A percentile compares a stretch with the other conserved stretches of the same genome.
Conservation (phyloP, 2,329 filamentous ascomycete species). For the Trichoderma atroviride region DNA sequence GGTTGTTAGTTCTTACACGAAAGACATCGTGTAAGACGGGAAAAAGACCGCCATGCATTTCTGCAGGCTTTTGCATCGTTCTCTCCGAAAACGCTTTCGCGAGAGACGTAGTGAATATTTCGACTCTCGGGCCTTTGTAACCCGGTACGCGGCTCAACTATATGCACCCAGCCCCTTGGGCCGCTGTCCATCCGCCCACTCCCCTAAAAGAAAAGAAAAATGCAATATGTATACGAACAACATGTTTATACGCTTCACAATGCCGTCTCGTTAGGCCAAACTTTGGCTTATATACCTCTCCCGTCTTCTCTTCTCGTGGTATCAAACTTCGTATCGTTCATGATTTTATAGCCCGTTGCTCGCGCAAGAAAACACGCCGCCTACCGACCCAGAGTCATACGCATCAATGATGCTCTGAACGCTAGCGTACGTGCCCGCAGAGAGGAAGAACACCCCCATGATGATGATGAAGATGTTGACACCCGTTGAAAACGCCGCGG, state of each 20-base stretch:
- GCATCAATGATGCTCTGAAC: conserved; percentile 75
- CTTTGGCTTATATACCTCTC: background rate
- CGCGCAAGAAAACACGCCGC: conserved; percentile 73
- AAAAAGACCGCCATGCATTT: conserved; percentile 11
- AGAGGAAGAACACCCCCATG: conserved; percentile 79
- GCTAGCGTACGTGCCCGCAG: conserved; percentile 77
- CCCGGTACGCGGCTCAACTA: background rate
- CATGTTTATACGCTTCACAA: background rate
- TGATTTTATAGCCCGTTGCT: conserved; percentile 61
- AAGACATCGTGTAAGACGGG: background rate
- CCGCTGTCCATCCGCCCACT: background rate
- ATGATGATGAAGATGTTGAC: conserved; percentile 74
- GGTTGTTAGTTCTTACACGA: background rate
- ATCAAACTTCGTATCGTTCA: background rate
- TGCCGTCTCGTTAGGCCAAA: background rate
- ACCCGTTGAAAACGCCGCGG: conserved; percentile 56
- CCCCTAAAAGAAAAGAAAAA: background rate
- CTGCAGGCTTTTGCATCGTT: conserved; percentile 17
- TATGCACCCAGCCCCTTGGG: background rate
- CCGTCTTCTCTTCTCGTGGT: background rate
- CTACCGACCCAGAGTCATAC: conserved; percentile 66
- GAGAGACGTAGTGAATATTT: conserved; percentile 16
- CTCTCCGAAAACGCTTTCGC: background rate
- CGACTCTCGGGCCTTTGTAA: background rate
- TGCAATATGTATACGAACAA: background rate